Evolutionary conservation across 1,284 basidiomycete species (phyloP), one percentile per base, ranked within the genome.

Genomic region (Pterula multifida): DNA sequence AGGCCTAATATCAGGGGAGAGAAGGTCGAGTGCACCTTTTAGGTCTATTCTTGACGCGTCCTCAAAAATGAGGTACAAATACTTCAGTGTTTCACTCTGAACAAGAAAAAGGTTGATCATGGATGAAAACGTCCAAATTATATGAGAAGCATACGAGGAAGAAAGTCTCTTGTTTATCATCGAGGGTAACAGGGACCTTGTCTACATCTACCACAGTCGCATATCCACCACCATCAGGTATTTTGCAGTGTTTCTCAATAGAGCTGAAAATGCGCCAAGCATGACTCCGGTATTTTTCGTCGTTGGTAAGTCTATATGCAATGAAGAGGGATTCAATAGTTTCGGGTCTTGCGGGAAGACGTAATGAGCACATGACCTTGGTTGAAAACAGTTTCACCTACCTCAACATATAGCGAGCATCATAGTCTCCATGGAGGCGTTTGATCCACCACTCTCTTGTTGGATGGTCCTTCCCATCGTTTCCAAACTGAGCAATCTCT

Each of bases 101-200:
- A 59, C 51, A 24, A 49, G 36, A 17, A 45, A 52, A 19, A 19
- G 36, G 3, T 21, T 24, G 19, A n/a, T n/a, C n/a, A n/a, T n/a
- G n/a, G n/a, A n/a, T n/a, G n/a, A n/a, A n/a, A n/a, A n/a, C n/a
- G n/a, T n/a, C n/a, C n/a, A 21, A 11, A 49, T 4, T 26, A 15
- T 11, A 12, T 24, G 22, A 6, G 23, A 25, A 47, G 63, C 72
- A 36, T 17, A 77, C 75, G 63, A 85, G 67, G 66, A 82, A 75
- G 67, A 85, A 86, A 32, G 85, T 88, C 67, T 88, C 85, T 83
- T 88, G 87, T 60, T 79, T 76, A 61, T 89, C 81, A 55, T 81
- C 72, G 52, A 71, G 65, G 53, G 64, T 63, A 19, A 53, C 24
- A 25, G 50, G 21, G 60, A 58, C 23, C 49, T 65, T 62, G 58